phyloP scores from a whole-genome alignment of 129 eudicot species.

The Lonicera japonica region DNA sequence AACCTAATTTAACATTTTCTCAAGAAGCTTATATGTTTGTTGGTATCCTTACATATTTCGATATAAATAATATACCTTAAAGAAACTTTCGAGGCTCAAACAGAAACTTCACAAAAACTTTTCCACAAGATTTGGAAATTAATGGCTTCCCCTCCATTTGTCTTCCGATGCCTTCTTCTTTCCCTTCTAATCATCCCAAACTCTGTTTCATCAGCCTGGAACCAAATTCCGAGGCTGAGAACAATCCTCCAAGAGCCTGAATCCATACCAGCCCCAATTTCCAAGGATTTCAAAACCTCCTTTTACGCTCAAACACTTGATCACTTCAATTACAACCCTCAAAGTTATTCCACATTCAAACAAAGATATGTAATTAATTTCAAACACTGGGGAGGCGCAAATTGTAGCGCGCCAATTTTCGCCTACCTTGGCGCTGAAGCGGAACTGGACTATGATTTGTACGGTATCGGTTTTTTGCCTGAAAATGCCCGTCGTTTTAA shows the following conservation, averaged over 20 bases:
- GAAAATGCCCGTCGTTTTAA: slow-evolving; percentile 50
- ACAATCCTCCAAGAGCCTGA: background rate
- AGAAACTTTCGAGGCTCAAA: too few relatives aligned
- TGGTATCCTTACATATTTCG: too few relatives aligned
- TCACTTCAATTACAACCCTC: slow-evolving; percentile 61
- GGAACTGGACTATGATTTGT: slow-evolving; percentile 21
- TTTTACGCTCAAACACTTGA: slow-evolving; percentile 60
- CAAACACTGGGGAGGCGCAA: slow-evolving; percentile 60
- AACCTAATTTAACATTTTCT: too few relatives aligned
- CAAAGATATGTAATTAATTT: slow-evolving; percentile 48
- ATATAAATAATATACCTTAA: too few relatives aligned
- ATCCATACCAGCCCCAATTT: background rate
- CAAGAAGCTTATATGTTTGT: too few relatives aligned
- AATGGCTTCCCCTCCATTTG: background rate
- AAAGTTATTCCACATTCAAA: slow-evolving; percentile 53
- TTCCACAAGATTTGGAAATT: too few relatives aligned
- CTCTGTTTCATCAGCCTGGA: background rate
- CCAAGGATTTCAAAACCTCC: slow-evolving; percentile 8
- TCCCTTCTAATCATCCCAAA: background rate
- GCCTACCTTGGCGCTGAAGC: slow-evolving; percentile 64
- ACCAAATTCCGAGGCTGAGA: background rate
- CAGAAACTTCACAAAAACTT: too few relatives aligned
- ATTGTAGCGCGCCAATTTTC: slow-evolving; percentile 45
- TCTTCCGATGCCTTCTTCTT: background rate
- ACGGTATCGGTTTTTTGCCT: slow-evolving; percentile 24